Percentiles rank a stretch among this genome's conserved stretches.
Conservation (phyloP, 2,329 filamentous ascomycete species). For the Trichophaea hybrida region DNA sequence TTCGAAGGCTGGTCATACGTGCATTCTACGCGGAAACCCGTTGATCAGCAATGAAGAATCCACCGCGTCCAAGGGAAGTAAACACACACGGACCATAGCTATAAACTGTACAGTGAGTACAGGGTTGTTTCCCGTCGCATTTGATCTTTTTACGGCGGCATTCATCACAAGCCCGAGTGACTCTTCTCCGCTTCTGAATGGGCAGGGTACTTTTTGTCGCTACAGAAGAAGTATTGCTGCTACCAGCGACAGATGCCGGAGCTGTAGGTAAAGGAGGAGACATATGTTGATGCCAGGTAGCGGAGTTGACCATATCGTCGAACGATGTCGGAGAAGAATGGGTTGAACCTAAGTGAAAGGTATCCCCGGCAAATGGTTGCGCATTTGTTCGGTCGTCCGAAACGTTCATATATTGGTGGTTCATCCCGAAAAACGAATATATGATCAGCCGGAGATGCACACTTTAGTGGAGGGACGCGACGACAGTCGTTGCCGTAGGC, state of each 20-base stretch:
- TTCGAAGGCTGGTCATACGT: slow-evolving; percentile 94
- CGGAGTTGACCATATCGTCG: slow-evolving; percentile 19
- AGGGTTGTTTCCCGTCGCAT: slow-evolving; percentile 73
- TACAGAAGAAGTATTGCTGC: slow-evolving; percentile 17
- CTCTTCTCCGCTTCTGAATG: slow-evolving; percentile 61
- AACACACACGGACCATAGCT: slow-evolving; percentile 62
- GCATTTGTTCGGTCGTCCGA: background rate
- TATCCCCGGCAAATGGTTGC: slow-evolving; percentile 1
- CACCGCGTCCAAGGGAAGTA: slow-evolving; percentile 4
- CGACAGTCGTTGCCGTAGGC: background rate
- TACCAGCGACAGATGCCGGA: slow-evolving; percentile 16
- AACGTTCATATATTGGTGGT: slow-evolving; percentile 5
- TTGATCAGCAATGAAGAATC: background rate
- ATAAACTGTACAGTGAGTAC: slow-evolving; percentile 94
- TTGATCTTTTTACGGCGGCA: slow-evolving; percentile 79
- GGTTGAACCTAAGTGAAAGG: slow-evolving; percentile 18
- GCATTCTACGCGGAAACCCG: slow-evolving; percentile 48
- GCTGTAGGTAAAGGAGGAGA: slow-evolving; percentile 14
- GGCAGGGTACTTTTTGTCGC: slow-evolving; percentile 33
- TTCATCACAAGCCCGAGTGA: slow-evolving; percentile 69
- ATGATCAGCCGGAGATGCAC: background rate
- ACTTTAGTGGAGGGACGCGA: background rate
- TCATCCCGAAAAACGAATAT: background rate
- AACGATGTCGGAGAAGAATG: slow-evolving; percentile 24
- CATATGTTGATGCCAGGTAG: slow-evolving; percentile 16